Percentiles rank a stretch among this genome's conserved stretches.
Evolutionary conservation across 495 filamentous ascomycete species (phyloP).

Genomic region (Aspergillus panamensis): DNA sequence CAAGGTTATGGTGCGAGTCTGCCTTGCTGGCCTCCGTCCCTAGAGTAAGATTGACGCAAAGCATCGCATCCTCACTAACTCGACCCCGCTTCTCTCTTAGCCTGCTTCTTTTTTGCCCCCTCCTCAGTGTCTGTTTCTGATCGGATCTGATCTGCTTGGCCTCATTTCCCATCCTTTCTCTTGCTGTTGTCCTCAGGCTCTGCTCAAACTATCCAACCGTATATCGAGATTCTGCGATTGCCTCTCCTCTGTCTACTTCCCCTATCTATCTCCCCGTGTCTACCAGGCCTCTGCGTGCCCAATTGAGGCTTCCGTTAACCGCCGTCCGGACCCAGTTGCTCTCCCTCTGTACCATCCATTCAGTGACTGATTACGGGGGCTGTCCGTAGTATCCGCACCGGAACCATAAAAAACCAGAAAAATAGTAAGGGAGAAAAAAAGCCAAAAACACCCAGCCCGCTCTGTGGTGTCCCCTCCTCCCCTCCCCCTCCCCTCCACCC

Average conservation of each 20-base stretch:
- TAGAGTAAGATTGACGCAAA: not conserved
- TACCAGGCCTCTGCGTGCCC: not conserved
- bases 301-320: slow-evolving; percentile 17
- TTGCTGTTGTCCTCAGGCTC: not conserved
- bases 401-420: slow-evolving; percentile 14
- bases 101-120: not conserved
- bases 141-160: not conserved
- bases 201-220: too few species aligned
- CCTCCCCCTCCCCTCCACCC: too few species aligned
- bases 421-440: slow-evolving; percentile 5
- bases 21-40: not conserved
- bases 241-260: not conserved
- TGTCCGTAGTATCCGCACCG: slow-evolving; percentile 21
- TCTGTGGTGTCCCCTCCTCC: slow-evolving; percentile 3
- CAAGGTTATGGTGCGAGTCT: not conserved
- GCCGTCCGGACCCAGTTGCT: slow-evolving; percentile 1
- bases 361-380: not conserved
- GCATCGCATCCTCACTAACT: not conserved
- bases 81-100: slow-evolving; percentile 4
- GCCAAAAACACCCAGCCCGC: not conserved
- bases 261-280: not conserved
- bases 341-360: slow-evolving; percentile 3
- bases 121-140: not conserved
- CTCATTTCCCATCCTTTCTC: not conserved
- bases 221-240: too few species aligned